Evolutionary conservation across 2,329 filamentous ascomycete genomes (phyloP).

Genomic region (Monosporascus sp.): DNA sequence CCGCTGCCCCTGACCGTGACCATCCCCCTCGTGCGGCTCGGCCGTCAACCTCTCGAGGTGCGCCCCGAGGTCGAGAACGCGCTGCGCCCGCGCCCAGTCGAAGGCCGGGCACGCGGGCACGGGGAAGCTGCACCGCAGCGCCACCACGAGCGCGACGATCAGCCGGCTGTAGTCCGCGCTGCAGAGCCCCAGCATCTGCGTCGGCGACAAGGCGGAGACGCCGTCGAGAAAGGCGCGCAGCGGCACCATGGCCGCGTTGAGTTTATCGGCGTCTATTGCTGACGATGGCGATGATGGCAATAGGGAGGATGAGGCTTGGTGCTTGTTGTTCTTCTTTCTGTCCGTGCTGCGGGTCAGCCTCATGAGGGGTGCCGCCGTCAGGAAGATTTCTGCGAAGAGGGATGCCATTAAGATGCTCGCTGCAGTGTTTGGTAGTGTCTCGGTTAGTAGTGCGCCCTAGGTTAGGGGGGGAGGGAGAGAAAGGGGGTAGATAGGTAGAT

Average conservation of each 20-base stretch:
- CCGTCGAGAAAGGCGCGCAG: constrained; percentile 29
- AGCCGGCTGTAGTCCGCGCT: constrained; percentile 39
- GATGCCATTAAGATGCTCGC: constrained; percentile 29
- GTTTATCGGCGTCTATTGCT: constrained; percentile 15
- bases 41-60: constrained; percentile 33
- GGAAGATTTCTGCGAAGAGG: constrained; percentile 33
- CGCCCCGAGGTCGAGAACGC: constrained; percentile 32
- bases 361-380: constrained; percentile 35
- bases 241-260: constrained; percentile 15
- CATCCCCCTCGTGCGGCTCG: constrained; percentile 5
- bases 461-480: not conserved
- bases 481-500: not conserved
- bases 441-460: constrained; percentile 1
- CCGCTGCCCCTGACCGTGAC: constrained; percentile 1
- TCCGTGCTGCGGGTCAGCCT: constrained; percentile 1
- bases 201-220: constrained; percentile 15
- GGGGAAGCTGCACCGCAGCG: constrained; percentile 43
- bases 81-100: constrained; percentile 34
- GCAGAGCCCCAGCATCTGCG: constrained; percentile 32
- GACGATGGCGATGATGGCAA: constrained; percentile 7
- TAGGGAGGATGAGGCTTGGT: constrained; percentile 8
- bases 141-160: constrained; percentile 36
- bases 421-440: constrained; percentile 5
- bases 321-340: constrained; percentile 6
- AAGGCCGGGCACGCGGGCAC: constrained; percentile 31